Evolutionary conservation across 306 rosid species (phyloP), one percentile per base, ranked within the genome.

Genomic region (Citrullus amarus): DNA sequence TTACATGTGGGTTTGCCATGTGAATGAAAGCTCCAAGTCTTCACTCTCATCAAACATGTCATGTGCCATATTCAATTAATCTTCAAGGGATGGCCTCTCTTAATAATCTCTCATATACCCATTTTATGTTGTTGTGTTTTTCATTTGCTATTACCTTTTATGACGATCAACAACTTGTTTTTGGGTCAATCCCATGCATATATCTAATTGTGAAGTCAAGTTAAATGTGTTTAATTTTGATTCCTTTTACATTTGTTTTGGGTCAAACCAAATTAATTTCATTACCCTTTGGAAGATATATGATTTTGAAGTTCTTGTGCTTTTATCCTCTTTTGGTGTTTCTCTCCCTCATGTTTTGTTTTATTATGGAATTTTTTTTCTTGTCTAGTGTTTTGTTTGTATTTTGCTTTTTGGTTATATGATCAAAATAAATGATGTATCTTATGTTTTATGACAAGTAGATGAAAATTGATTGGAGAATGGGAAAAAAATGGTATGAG

Each of bases 21-120:
- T 69, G 76, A 66, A 48, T 72, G 77, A 72, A 72, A 72, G 77
- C 77, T 50, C 77, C 77, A 72, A 50, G 14, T 72, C 77, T 36
- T 75, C 67, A 30, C 25, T 73, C 43, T 32, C 48, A 4, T 16
- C 79, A 75, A 53, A 75, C 63, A 75, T 75, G 36, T 36, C 79
- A 75, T 75, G 79, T 75, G 79, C n/a, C 50, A 55, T 25, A 25
- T 75, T 75, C 53, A 75, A 75, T 54, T 75, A 3, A 48, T 75
- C 28, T 30, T 73, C 46, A 73, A 71, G 58, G 56, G 58, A 48
- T 44, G 54, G 55, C 56, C 75, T 44, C 75, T 69, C 32, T 34
- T 34, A 63, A 63, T 39, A 18, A 67, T 67, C 30, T 67, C 74
- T 63, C 25, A 63, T 34, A 67, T 2, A 30, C 9, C 41, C n/a